Conservation (phyloP, 805 yeast genomes). For the Candida maltosa region DNA sequence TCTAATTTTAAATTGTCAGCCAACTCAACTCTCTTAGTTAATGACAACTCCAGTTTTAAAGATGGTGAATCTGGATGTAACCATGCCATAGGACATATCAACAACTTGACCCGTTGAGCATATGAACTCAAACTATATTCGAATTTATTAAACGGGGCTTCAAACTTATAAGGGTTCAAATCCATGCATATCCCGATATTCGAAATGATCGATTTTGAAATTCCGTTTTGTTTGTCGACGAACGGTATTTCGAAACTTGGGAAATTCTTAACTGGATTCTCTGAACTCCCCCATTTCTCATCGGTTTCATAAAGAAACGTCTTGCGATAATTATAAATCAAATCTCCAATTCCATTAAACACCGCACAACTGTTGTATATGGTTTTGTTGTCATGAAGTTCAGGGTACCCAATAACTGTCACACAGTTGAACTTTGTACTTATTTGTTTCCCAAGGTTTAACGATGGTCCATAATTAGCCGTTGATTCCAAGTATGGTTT, state of each 20-base stretch:
- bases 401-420: constrained; percentile 84
- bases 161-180: constrained; percentile 79
- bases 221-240: constrained; percentile 1
- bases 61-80: constrained; percentile 51
- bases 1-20: constrained; percentile 1
- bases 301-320: constrained; percentile 77
- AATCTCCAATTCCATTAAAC: constrained; percentile 53
- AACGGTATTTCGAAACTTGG: constrained; percentile 40
- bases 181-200: constrained; percentile 94
- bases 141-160: constrained; percentile 70
- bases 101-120: constrained; percentile 46
- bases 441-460: constrained; percentile 53
- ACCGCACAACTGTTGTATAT: constrained; percentile 74
- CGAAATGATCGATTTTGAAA: constrained; percentile 19
- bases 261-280: constrained; percentile 59
- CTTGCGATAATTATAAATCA: constrained; percentile 69
- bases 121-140: constrained; percentile 64
- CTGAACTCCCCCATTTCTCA: constrained; percentile 73
- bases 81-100: constrained; percentile 89
- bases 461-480: constrained; percentile 41
- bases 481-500: constrained; percentile 56
- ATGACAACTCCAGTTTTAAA: constrained; percentile 12
- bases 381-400: constrained; percentile 25
- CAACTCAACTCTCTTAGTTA: constrained; percentile 2
- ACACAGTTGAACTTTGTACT: constrained; percentile 54